Percentiles rank a stretch among this genome's conserved stretches.
Evolutionary conservation across 176 grass and related monocot genomes (phyloP).

Genomic region (Oryza glumipatula): DNA sequence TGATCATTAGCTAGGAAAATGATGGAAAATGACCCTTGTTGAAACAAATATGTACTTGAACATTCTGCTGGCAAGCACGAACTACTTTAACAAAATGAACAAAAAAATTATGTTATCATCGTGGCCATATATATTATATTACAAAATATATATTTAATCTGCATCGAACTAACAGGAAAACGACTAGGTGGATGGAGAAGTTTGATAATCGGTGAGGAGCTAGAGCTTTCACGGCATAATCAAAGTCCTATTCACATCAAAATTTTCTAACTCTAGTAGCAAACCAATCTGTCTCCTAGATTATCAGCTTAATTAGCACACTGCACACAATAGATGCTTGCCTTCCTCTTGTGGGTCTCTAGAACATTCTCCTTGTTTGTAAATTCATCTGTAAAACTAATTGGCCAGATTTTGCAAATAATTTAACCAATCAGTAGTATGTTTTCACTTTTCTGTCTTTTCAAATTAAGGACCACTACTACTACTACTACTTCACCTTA

Average conservation of each 20-base stretch:
- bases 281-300: background rate
- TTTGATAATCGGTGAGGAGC: background rate
- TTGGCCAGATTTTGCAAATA: background rate
- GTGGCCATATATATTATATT: background rate
- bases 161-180: constrained; percentile 29
- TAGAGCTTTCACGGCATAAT: background rate
- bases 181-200: constrained; percentile 1
- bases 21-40: background rate
- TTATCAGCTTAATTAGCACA: background rate
- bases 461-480: background rate
- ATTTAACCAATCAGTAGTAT: background rate
- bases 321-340: background rate
- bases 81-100: background rate
- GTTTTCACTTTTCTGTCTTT: background rate
- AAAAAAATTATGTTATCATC: background rate
- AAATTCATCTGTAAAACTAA: background rate
- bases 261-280: background rate
- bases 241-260: background rate
- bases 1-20: constrained; percentile 27
- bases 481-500: background rate
- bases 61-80: constrained; percentile 11
- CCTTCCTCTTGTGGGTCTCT: background rate
- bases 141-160: background rate
- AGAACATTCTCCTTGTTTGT: background rate
- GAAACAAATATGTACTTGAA: background rate